Base-by-base conservation (phyloP, 768 basidiomycete genomes). In the Stropharia rugosoannulata region DNA sequence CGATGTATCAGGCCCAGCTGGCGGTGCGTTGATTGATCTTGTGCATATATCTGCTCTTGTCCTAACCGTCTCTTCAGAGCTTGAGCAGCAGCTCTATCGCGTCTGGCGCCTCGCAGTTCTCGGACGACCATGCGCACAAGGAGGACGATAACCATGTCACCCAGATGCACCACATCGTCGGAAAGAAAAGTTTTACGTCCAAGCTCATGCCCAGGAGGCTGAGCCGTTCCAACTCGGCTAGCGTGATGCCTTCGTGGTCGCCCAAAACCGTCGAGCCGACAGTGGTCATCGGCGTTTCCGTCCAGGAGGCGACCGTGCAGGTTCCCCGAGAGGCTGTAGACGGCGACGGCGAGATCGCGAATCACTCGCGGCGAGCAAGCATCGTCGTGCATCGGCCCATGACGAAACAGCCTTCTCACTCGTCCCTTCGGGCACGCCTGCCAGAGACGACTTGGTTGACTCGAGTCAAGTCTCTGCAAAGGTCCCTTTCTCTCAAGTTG, bases 101-200 rank as follows among this genome's bases (percentile, higher is more conserved):
- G 27, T 80, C 77, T 36, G 73, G 68, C 5, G 70, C 66, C 22
- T 73, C 74, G 27, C 71, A 67, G 15, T 66, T 68, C 42, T 70
- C 68, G 39, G 66, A 74, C 41, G 71, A 72, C 41, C 63, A 69
- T 41, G 69, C 64, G 15, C 72, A 73, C 39, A 58, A 55, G 5
- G 80, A 81, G 56, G 79, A 81, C 51, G 68, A 69, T 49, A 64
- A 70, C 52, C 79, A 77, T 52, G 79, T 81, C 41, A 81, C 78
- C 8, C 77, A 75, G 49, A 71, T 84, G 58, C 73, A 78, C 41
- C 75, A 75, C 49, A 80, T 82, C 60, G 71, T 68, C 6, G 75
- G 75, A 2, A 75, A 74, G 35, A 70, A 70, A 59, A 75, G 69
- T 45, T 67, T 81, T 39, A 74, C 78, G 2, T 73, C 73, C 47